phyloP scores from a whole-genome alignment of 768 basidiomycete species.

The Pisolithus albus region DNA sequence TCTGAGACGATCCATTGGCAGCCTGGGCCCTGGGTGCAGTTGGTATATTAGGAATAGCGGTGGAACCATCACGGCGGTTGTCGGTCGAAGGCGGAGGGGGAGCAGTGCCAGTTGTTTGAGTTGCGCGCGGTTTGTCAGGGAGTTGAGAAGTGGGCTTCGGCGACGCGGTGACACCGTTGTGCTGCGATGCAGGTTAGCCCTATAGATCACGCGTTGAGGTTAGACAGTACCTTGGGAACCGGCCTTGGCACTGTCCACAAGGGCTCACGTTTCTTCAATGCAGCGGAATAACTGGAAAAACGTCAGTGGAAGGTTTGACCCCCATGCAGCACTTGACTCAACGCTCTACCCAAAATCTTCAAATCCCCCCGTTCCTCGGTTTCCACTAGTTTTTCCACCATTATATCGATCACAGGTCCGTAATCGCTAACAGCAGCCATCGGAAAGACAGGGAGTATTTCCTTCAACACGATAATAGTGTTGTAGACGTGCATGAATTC shows the following conservation, averaged over 20 bases:
- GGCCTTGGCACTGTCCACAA: conserved; percentile 39
- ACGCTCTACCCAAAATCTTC: conserved; percentile 71
- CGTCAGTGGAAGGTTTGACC: conserved; percentile 2
- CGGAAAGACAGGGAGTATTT: conserved; percentile 87
- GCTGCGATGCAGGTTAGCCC: conserved; percentile 7
- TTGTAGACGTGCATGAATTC: conserved; percentile 99
- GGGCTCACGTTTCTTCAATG: conserved; percentile 66
- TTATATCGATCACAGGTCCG: conserved; percentile 49
- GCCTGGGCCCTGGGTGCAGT: conserved; percentile 53
- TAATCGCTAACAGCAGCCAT: conserved; percentile 50
- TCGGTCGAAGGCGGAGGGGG: conserved; percentile 27
- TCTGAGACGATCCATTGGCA: conserved; percentile 22
- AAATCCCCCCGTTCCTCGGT: conserved; percentile 79
- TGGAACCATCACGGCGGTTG: conserved; percentile 28
- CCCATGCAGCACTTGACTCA: conserved; percentile 29
- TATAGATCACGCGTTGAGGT: neutral
- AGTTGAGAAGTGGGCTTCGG: conserved; percentile 29
- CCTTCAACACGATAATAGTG: conserved; percentile 87
- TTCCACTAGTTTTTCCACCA: conserved; percentile 62
- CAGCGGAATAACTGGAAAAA: conserved; percentile 55
- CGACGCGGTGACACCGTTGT: conserved; percentile 22
- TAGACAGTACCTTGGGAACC: conserved; percentile 28
- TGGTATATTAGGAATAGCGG: conserved; percentile 24
- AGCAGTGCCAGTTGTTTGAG: conserved; percentile 36
- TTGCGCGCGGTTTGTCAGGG: conserved; percentile 25